Percentiles rank a stretch among this genome's conserved stretches.
phyloP scores from a whole-genome alignment of 1,284 basidiomycete species.

The Entoloma clypeatum region DNA sequence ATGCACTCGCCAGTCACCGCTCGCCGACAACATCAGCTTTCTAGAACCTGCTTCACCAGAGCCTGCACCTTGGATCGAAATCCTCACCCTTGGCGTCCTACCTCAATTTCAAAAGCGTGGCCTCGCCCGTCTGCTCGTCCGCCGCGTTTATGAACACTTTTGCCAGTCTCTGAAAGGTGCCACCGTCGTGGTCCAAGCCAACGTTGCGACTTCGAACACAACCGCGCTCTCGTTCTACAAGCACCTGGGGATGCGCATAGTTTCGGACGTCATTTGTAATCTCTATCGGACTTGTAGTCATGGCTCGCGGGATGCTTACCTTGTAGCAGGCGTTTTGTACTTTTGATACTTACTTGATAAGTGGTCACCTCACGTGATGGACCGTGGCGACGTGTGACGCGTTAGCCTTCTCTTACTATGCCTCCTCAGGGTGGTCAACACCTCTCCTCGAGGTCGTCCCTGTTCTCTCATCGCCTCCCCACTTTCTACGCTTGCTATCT shows the following conservation, averaged over 20 bases:
- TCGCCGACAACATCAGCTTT: slow-evolving; percentile 12
- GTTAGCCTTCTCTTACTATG: slow-evolving; percentile 6
- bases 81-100: slow-evolving; percentile 57
- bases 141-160: slow-evolving; percentile 29
- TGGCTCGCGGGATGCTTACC: slow-evolving; percentile 37
- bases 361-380: slow-evolving; percentile 3
- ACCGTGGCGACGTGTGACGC: not conserved
- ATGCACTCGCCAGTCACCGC: slow-evolving; percentile 29
- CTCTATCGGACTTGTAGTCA: slow-evolving; percentile 33
- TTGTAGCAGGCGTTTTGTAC: slow-evolving; percentile 31
- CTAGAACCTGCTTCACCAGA: slow-evolving; percentile 8
- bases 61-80: slow-evolving; percentile 36
- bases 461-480: slow-evolving; percentile 60
- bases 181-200: slow-evolving; percentile 34
- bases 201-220: slow-evolving; percentile 38
- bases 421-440: slow-evolving; percentile 9
- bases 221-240: slow-evolving; percentile 39
- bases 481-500: slow-evolving; percentile 89
- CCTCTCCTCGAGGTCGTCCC: slow-evolving; percentile 33
- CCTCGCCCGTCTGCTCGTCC: slow-evolving; percentile 47
- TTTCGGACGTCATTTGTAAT: slow-evolving; percentile 31
- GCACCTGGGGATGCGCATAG: slow-evolving; percentile 34
- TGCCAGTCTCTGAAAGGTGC: slow-evolving; percentile 21
- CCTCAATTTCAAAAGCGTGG: slow-evolving; percentile 44
- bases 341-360: slow-evolving; percentile 6